Conservation (phyloP, 2,329 filamentous ascomycete species). For the Colletotrichum shisoi region DNA sequence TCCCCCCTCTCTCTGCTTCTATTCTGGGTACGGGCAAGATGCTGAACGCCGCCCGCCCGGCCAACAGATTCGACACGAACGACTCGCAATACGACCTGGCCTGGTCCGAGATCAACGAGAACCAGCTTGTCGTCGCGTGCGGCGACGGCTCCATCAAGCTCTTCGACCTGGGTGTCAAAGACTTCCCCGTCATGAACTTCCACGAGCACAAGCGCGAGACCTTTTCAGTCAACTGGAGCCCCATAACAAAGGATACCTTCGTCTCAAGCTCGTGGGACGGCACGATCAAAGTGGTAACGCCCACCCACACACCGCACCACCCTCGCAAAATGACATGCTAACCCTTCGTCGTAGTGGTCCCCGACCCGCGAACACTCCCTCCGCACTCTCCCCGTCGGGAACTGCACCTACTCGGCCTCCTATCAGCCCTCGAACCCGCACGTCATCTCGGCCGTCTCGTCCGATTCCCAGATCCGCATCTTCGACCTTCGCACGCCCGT, state of each 20-base stretch:
- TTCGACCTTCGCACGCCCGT: conserved; percentile 91
- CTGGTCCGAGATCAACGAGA: conserved; percentile 97
- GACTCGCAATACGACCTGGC: conserved; percentile 94
- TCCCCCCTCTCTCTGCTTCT: conserved; percentile 2
- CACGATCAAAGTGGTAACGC: conserved; percentile 80
- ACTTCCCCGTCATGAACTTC: conserved; percentile 91
- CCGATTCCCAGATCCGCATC: conserved; percentile 86
- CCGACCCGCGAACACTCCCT: conserved; percentile 78
- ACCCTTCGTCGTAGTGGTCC: conserved; percentile 69
- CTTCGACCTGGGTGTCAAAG: conserved; percentile 81
- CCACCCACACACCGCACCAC: not conserved
- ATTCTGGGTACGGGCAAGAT: not conserved
- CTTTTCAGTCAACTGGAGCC: conserved; percentile 91
- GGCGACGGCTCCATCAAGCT: conserved; percentile 95
- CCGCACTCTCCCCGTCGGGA: conserved; percentile 86
- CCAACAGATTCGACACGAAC: conserved; percentile 86
- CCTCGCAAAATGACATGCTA: conserved; percentile 1
- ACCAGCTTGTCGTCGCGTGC: conserved; percentile 86
- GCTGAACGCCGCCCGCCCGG: not conserved
- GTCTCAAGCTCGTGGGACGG: conserved; percentile 95
- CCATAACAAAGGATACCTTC: conserved; percentile 89
- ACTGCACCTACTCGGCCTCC: conserved; percentile 90
- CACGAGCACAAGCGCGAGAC: conserved; percentile 93
- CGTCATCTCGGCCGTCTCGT: conserved; percentile 85
- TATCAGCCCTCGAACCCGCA: conserved; percentile 89